phyloP scores from a whole-genome alignment of 306 rosid species.

The Pachyrhizus erosus region DNA sequence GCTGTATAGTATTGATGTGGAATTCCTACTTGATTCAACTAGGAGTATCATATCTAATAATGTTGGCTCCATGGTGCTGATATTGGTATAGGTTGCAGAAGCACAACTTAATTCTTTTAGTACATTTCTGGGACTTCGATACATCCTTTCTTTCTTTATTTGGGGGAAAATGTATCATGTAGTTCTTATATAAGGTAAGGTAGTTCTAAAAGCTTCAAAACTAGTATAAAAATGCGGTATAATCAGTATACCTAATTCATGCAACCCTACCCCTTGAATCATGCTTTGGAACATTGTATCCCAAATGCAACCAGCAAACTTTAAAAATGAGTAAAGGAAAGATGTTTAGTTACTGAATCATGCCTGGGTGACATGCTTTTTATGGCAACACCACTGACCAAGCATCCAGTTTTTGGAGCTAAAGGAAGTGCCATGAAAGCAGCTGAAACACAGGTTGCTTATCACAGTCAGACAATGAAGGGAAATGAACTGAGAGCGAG shows the following conservation, averaged over 20 bases:
- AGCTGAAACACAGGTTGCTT: not conserved
- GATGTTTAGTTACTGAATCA: not conserved
- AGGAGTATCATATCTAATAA: not conserved
- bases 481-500: not conserved
- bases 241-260: conserved; percentile 7
- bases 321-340: conserved; percentile 3
- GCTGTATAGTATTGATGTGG: no score
- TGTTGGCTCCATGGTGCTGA: not conserved
- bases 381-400: not conserved
- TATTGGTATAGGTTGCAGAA: not conserved
- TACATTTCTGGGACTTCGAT: not conserved
- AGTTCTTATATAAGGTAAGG: not conserved
- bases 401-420: not conserved
- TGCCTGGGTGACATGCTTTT: conserved; percentile 4
- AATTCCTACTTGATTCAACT: no score
- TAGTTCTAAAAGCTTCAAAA: not conserved
- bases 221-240: not conserved
- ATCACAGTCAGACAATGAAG: not conserved
- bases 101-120: not conserved
- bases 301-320: conserved; percentile 26
- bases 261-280: not conserved
- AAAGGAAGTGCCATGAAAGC: not conserved
- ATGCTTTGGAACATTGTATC: conserved; percentile 18
- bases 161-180: not conserved
- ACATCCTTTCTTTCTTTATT: not conserved